Conservation (phyloP, 2,329 filamentous ascomycete genomes). For the Talaromyces albobiverticillius region DNA sequence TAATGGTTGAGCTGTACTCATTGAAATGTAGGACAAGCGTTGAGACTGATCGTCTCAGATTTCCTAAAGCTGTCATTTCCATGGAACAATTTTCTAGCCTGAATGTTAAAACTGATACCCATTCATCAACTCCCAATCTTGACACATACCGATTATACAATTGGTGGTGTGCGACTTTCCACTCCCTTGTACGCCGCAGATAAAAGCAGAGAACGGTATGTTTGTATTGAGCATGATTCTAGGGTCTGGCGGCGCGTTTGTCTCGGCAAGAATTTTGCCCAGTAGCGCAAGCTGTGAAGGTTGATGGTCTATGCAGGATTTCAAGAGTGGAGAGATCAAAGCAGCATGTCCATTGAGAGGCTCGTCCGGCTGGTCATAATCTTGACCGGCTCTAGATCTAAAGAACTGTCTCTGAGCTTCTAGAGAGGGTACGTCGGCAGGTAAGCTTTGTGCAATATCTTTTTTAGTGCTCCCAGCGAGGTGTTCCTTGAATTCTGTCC, state of each 20-base stretch:
- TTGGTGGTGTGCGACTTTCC: slow-evolving; percentile 62
- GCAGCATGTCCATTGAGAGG: too few relatives aligned
- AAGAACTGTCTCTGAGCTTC: slow-evolving; percentile 8
- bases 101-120: slow-evolving; percentile 18
- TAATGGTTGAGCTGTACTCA: slow-evolving; percentile 38
- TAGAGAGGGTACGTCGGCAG: not conserved
- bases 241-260: slow-evolving; percentile 12
- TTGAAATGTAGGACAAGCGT: slow-evolving; percentile 59
- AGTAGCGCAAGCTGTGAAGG: too few relatives aligned
- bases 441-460: too few relatives aligned
- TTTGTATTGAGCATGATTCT: slow-evolving; percentile 17
- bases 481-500: slow-evolving; percentile 16
- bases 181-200: slow-evolving; percentile 62
- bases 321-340: too few relatives aligned
- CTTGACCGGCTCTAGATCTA: too few relatives aligned
- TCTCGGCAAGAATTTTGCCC: too few relatives aligned
- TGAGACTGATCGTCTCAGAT: slow-evolving; percentile 47
- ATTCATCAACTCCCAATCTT: too few relatives aligned
- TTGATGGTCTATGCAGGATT: too few relatives aligned
- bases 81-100: slow-evolving; percentile 16
- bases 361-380: too few relatives aligned
- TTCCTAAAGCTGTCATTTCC: slow-evolving; percentile 32
- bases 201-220: slow-evolving; percentile 40
- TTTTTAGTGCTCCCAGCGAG: too few relatives aligned
- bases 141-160: slow-evolving; percentile 53